Base-by-base conservation (phyloP, 805 yeast genomes). In the Pichia ethanolica region DNA sequence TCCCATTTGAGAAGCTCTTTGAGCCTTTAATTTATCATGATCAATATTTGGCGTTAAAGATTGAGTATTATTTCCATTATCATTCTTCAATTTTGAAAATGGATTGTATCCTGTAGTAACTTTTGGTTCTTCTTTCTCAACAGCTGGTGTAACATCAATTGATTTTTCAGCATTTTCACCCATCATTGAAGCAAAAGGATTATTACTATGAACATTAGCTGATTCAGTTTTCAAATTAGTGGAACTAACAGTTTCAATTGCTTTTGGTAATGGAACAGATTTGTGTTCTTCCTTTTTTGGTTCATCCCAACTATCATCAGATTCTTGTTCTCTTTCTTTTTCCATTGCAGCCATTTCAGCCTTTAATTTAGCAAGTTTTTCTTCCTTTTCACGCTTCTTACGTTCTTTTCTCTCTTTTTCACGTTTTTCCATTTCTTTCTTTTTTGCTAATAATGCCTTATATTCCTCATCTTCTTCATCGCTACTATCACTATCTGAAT, bases 1-100 rank as follows among this genome's bases (percentile, higher is more conserved):
- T 5, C 83, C 83, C 64, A 90, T 73, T 62, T 86, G 91, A 7
- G 86, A 78, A 30, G 77, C 79, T 65, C 93, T 73, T 64, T 85
- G 90, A 3, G 82, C 83, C 49, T 81, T 83, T 32, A 85, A 78
- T 52, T 79, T 78, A 53, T 72, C 72, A 0, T 77, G 68, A 59
- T 83, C 87, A 55, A 81, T 45, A 7, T 0, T 65, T 51, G 34
- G 34, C 3, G 26, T 39, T 20, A 20, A 20, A 20, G 20, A 20
- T 2, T 20, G 20, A 20, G 20, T 20, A 20, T 20, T 20, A 20
- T 20, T 20, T 20, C 20, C 20, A 20, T 20, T 39, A 12, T 39
- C 28, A 26, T 65, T 53, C 26, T 59, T 52, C 20, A 79, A 77
- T 58, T 78, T 80, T 63, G 83, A 83, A 60, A 83, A 83, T 46